Evolutionary conservation across 2,329 filamentous ascomycete genomes (phyloP).

Genomic region (Arachnopeziza araneosa): DNA sequence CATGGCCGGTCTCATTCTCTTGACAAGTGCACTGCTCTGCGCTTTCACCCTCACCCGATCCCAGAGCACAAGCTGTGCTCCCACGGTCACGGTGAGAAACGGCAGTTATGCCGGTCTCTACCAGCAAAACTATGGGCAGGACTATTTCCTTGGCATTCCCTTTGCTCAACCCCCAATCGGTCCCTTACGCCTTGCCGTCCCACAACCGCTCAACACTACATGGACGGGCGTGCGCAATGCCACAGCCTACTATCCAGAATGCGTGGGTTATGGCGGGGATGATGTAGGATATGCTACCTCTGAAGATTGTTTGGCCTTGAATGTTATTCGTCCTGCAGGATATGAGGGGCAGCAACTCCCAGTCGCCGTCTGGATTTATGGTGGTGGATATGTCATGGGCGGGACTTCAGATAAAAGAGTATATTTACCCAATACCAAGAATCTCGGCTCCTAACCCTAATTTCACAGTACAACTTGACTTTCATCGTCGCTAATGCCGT

Average conservation of each 20-base stretch:
- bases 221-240: slow-evolving; percentile 11
- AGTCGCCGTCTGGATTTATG: slow-evolving; percentile 51
- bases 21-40: not conserved
- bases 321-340: slow-evolving; percentile 39
- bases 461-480: slow-evolving; percentile 51
- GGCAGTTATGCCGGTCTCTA: slow-evolving; percentile 10
- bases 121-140: slow-evolving; percentile 10
- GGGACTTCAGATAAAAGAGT: slow-evolving; percentile 29
- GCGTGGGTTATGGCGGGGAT: slow-evolving; percentile 15
- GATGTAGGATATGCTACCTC: slow-evolving; percentile 4
- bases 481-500: slow-evolving; percentile 45
- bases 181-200: slow-evolving; percentile 11
- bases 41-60: not conserved
- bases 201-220: slow-evolving; percentile 14
- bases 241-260: not conserved
- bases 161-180: slow-evolving; percentile 17
- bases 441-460: slow-evolving; percentile 32
- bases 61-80: not conserved
- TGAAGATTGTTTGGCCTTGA: slow-evolving; percentile 50
- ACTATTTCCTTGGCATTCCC: slow-evolving; percentile 20
- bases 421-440: not conserved
- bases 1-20: not conserved
- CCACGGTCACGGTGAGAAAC: slow-evolving; percentile 5
- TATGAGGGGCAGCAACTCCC: slow-evolving; percentile 31
- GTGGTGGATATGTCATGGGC: slow-evolving; percentile 48